Conservation (phyloP, 2,329 filamentous ascomycete species). For the Nigrospora osmanthi region DNA sequence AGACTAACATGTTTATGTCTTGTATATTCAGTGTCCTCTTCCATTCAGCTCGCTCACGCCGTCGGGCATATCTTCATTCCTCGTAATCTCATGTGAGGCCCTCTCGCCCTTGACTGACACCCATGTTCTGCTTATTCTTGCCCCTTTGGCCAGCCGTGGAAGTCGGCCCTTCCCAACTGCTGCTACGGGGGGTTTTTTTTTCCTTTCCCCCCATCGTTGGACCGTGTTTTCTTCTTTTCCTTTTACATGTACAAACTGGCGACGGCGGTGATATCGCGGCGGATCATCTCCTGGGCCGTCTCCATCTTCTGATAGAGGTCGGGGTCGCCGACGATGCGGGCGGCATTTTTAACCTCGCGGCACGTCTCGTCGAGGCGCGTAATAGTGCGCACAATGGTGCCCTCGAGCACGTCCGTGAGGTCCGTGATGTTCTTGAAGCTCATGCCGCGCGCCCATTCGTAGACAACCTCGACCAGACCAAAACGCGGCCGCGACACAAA, state of each 20-base stretch:
- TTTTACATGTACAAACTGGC: conserved; percentile 76
- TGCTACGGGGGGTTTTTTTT: no score
- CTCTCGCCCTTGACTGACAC: no score
- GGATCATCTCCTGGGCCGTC: conserved; percentile 93
- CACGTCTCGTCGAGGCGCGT: conserved; percentile 93
- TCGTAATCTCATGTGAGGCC: no score
- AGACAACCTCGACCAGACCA: conserved; percentile 93
- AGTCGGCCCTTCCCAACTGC: no score
- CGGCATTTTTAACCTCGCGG: conserved; percentile 94
- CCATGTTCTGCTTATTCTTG: no score
- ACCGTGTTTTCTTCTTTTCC: neutral
- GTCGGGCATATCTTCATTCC: no score
- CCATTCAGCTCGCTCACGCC: no score
- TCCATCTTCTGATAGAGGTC: conserved; percentile 95
- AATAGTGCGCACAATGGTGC: conserved; percentile 93
- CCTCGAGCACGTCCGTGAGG: conserved; percentile 91
- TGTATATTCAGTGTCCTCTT: no score
- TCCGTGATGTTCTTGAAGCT: conserved; percentile 97
- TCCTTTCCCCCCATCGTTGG: no score
- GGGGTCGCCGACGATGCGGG: conserved; percentile 89
- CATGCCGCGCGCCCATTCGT: conserved; percentile 97
- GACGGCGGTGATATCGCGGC: conserved; percentile 87
- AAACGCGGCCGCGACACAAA: conserved; percentile 84
- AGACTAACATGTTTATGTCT: no score
- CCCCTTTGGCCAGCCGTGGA: no score